Conservation (phyloP, 495 filamentous ascomycete species). For the Aspergillus taichungensis region DNA sequence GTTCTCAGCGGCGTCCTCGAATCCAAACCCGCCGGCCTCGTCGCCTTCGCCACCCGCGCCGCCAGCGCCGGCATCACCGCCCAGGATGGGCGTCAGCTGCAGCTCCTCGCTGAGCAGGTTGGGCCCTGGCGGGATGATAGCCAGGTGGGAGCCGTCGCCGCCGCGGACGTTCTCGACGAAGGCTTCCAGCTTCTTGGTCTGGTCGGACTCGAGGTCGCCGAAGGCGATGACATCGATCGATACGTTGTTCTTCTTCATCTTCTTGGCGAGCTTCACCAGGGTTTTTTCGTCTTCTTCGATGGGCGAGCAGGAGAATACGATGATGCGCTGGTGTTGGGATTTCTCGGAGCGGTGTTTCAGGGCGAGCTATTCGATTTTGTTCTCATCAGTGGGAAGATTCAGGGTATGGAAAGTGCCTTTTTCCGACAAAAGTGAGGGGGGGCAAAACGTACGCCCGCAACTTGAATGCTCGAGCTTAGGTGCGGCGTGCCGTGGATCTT, state of each 20-base stretch:
- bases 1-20: slow-evolving; percentile 48
- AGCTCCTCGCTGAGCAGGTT: slow-evolving; percentile 88
- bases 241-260: slow-evolving; percentile 96
- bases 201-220: slow-evolving; percentile 84
- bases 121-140: slow-evolving; percentile 81
- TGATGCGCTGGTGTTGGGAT: slow-evolving; percentile 85
- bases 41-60: slow-evolving; percentile 48
- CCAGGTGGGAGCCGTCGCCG: slow-evolving; percentile 81
- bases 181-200: slow-evolving; percentile 80
- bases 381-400: not conserved
- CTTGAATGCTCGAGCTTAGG: slow-evolving; percentile 85
- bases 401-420: too few species aligned
- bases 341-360: slow-evolving; percentile 98
- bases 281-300: slow-evolving; percentile 82
- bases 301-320: slow-evolving; percentile 90
- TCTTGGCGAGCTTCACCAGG: slow-evolving; percentile 82
- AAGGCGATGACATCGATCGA: slow-evolving; percentile 91
- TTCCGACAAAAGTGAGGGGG: not conserved
- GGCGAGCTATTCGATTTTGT: slow-evolving; percentile 60
- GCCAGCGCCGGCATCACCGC: slow-evolving; percentile 55
- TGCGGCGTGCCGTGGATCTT: slow-evolving; percentile 86
- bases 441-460: slow-evolving; percentile 66
- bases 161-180: slow-evolving; percentile 91
- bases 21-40: slow-evolving; percentile 60
- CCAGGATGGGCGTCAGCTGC: slow-evolving; percentile 83